Evolutionary conservation across 805 yeast genomes (phyloP), one percentile per base, ranked within the genome.

Genomic region (Nakazawaea peltata): DNA sequence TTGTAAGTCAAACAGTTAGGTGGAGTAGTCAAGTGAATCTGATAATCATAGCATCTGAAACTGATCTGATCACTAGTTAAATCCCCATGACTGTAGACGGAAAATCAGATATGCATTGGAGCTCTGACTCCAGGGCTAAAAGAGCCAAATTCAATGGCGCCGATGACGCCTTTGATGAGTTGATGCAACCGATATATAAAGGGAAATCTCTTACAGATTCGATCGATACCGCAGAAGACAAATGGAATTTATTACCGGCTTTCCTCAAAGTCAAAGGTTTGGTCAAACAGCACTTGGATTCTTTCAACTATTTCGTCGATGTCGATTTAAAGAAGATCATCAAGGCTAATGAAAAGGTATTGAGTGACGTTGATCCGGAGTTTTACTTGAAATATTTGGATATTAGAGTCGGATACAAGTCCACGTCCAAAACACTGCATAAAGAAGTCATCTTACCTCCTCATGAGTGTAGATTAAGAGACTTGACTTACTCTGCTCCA

Each of bases 291-390:
- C 98, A 92, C 65, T 67, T 92, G 52, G 98, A 92, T 54, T 92
- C 98, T n/a, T 92, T 86, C 69, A 90, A 92, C 54, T 92, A 85
- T 61, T 92, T 92, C 56, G 94, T 92, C 14, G 97, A 92, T 50
- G 78, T 75, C 5, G 99, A 92, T 54, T 69, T 92, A 56, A 86
- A 84, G 61, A 90, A 92, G 54, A 92, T 92, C 56, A 81, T 92
- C 41, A 66, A 74, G 46, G 98, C 99, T 12, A 92, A 92, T 56
- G 88, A 88, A 59, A 61, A 74, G 35, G 87, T 92, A 26, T 64
- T 92, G 19, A 79, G 92, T 48, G 98, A 92, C 57, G 97, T 92
- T 25, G 97, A 90, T 59, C 98, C 98, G 1, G 95, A 88, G 52
- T 92, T 92, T 52, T 92, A 90, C 50, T 67, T 92, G 54, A 90